Percentiles rank a stretch among this genome's conserved stretches.
Conservation (phyloP, 495 filamentous ascomycete species). For the Aspergillus sparsus region DNA sequence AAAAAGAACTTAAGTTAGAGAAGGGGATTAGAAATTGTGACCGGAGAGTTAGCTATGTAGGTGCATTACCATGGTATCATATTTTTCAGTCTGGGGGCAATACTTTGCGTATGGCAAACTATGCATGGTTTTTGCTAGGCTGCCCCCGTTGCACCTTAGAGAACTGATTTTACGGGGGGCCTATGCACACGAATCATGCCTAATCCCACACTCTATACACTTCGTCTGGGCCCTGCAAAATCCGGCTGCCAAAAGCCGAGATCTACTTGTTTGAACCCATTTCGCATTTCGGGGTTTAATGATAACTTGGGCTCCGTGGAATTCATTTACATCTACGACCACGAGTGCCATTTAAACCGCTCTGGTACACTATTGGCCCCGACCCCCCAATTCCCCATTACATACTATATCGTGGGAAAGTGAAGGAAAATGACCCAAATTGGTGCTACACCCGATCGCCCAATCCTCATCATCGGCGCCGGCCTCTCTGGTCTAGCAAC, state of each 20-base stretch:
- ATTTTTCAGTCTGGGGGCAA: too few species aligned
- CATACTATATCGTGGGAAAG: neutral
- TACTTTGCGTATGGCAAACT: too few species aligned
- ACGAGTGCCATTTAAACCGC: neutral
- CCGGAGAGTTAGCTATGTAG: too few species aligned
- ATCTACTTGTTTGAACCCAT: neutral
- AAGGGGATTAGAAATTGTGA: too few species aligned
- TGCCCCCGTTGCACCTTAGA: neutral
- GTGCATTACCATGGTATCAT: too few species aligned
- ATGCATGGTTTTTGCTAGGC: too few species aligned
- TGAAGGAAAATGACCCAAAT: neutral
- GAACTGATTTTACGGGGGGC: neutral
- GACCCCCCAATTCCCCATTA: neutral
- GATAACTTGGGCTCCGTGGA: neutral
- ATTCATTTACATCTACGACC: neutral
- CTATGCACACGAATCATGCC: neutral
- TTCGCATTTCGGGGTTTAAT: neutral
- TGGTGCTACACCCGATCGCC: neutral
- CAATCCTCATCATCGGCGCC: constrained; percentile 3
- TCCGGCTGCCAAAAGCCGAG: neutral
- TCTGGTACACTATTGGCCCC: neutral
- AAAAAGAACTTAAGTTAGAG: too few species aligned
- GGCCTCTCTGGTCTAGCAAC: constrained; percentile 4
- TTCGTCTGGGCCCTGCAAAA: neutral
- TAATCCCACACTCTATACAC: neutral